Percentiles rank a stretch among this genome's conserved stretches.
These are phyloP conservation scores for Acaromyces ingoldii DNA, from an alignment of 1,284 basidiomycete species.

Conservation along the genomic window DNA sequence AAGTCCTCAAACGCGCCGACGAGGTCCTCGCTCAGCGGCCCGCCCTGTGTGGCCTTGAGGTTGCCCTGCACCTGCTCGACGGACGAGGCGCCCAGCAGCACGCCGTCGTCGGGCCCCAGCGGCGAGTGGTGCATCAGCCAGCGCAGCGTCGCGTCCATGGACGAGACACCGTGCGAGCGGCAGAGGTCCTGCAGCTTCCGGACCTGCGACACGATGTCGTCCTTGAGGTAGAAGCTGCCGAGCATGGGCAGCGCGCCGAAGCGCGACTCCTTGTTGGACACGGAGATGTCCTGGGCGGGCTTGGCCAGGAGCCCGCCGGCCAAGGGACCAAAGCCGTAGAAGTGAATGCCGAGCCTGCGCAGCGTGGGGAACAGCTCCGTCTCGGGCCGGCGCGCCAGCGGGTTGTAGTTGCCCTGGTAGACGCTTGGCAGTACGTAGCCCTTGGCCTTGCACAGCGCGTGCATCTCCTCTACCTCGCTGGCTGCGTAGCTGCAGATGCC, in stretches of 20 bases:
- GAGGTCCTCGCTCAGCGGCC: neutral
- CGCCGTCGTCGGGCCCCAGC: neutral
- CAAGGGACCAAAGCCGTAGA: constrained; percentile 53
- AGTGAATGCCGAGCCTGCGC: constrained; percentile 58
- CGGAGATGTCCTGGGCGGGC: too few relatives aligned
- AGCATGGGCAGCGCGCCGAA: constrained; percentile 4
- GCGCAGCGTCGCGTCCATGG: neutral
- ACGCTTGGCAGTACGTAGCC: constrained; percentile 58
- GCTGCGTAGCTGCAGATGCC: constrained; percentile 59
- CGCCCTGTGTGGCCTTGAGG: neutral
- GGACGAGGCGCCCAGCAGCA: constrained; percentile 7
- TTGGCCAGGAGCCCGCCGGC: constrained; percentile 20
- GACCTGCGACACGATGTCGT: neutral
- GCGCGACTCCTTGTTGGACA: too few relatives aligned
- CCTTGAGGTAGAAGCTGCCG: constrained; percentile 4
- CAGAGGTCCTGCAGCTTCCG: neutral
- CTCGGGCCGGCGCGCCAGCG: constrained; percentile 21
- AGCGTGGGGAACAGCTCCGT: constrained; percentile 26
- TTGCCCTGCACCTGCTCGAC: neutral
- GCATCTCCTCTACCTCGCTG: constrained; percentile 65
- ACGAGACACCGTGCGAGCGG: neutral
- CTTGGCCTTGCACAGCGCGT: constrained; percentile 59
- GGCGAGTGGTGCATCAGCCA: constrained; percentile 8
- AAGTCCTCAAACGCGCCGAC: neutral
- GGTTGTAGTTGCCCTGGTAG: constrained; percentile 59